Evolutionary conservation across 2,329 filamentous ascomycete genomes (phyloP), one percentile per base, ranked within the genome.

Genomic region (Colletotrichum nymphaeae): DNA sequence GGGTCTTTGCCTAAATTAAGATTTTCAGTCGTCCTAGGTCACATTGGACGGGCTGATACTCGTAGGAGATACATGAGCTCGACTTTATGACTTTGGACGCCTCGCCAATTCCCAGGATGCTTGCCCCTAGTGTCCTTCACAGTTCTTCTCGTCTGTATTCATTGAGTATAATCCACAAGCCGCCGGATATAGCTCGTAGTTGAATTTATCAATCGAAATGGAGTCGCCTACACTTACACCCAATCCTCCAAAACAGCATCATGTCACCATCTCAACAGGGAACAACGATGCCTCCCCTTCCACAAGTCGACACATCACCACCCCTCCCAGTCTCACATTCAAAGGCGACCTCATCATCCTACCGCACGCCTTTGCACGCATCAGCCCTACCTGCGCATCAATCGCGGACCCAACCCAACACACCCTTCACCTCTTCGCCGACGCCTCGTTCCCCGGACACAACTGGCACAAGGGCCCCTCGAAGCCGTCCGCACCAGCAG

Each of bases 261-360:
- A 26, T 9, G 5, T 37, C 14, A 2, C 30, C 8, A 12, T 28
- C 1, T n/a, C 26, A 6, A n/a, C 46, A 1, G 37, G 16, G 11
- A 5, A 3, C 3, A 11, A 12, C 22, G 60, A 24, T 14, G 26
- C 53, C 12, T 28, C 16, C 14, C 26, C 53, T 5, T 7, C 14
- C 3, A 14, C 22, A 57, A 26, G 30, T n/a, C 11, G 2, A 19
- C 2, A 46, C 16, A n/a, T 1, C 19, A 22, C n/a, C 16, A 4
- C 9, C 22, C 3, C 52, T 14, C 24, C 24, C 6, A 35, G 37
- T 2, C 60, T n/a, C 5, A 30, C 30, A 5, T 66, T 70, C 42
- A 42, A 53, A 30, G 62, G 67, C 42, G 67, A 67, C 37, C 62
- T 70, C 53, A 16, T 65, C 53, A 65, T 70, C n/a, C 46, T 49